Evolutionary conservation across 2,329 filamentous ascomycete genomes (phyloP).

Genomic region (Arachnopeziza araneosa): DNA sequence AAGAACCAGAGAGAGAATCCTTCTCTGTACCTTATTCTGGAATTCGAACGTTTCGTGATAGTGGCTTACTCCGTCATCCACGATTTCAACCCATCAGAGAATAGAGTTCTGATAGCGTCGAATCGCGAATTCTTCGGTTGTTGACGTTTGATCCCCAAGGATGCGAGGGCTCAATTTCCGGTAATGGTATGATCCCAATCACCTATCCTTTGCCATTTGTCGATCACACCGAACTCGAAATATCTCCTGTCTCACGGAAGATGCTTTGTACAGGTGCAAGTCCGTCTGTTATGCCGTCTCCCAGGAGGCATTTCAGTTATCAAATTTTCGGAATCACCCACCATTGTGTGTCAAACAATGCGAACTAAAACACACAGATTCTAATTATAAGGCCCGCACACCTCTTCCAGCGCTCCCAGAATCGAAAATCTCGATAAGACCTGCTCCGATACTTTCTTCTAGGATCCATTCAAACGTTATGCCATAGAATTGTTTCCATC

Average conservation of each 20-base stretch:
- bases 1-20: background rate
- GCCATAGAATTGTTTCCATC: constrained; percentile 67
- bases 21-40: background rate
- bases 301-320: background rate
- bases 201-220: background rate
- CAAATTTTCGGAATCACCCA: background rate
- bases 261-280: background rate
- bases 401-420: constrained; percentile 68
- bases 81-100: background rate
- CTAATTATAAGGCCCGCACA: constrained; percentile 39
- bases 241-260: background rate
- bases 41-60: background rate
- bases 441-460: constrained; percentile 64
- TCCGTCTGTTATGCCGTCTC: background rate
- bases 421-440: constrained; percentile 68
- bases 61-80: background rate
- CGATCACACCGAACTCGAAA: background rate
- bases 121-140: background rate
- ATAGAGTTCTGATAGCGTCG: background rate
- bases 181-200: background rate
- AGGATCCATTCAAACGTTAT: constrained; percentile 67
- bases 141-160: background rate
- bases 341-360: background rate
- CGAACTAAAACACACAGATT: background rate
- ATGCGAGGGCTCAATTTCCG: background rate